phyloP scores from a whole-genome alignment of 345 rosid genomes.

The Salix brachista region DNA sequence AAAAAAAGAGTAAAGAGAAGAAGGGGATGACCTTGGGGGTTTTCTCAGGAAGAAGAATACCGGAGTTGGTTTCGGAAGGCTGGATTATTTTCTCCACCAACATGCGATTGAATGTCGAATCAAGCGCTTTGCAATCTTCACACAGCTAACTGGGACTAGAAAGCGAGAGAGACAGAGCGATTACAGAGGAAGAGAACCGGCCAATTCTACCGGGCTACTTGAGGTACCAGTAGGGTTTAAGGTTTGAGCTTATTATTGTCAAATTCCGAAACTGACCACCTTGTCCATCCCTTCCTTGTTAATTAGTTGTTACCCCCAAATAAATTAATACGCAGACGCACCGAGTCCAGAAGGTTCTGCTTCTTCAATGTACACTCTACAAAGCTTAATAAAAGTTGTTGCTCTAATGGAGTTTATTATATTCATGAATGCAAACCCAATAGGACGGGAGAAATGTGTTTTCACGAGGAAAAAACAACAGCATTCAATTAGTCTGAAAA shows the following conservation, averaged over 20 bases:
- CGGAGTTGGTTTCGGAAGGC: constrained; percentile 24
- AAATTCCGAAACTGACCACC: neutral
- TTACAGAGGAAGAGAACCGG: neutral
- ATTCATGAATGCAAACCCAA: too few species aligned
- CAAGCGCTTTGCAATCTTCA: constrained; percentile 23
- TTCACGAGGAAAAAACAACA: too few species aligned
- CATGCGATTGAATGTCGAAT: constrained; percentile 19
- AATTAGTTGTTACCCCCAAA: too few species aligned
- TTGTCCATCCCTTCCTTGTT: neutral
- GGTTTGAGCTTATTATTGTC: neutral
- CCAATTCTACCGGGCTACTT: neutral
- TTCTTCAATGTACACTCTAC: too few species aligned
- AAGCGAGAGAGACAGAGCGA: neutral
- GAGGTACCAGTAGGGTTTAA: neutral
- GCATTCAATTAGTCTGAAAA: too few species aligned
- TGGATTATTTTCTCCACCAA: constrained; percentile 28
- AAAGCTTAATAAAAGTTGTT: too few species aligned
- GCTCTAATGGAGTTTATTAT: too few species aligned
- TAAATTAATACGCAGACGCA: neutral
- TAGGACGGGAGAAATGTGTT: too few species aligned
- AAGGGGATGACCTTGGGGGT: constrained; percentile 12
- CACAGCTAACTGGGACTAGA: neutral
- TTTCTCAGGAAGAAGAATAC: constrained; percentile 25
- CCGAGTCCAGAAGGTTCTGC: neutral
- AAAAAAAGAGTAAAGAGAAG: neutral